These are phyloP conservation scores for Talaromyces pinophilus DNA, from an alignment of 2,329 filamentous ascomycete genomes.

Conservation along the genomic window DNA sequence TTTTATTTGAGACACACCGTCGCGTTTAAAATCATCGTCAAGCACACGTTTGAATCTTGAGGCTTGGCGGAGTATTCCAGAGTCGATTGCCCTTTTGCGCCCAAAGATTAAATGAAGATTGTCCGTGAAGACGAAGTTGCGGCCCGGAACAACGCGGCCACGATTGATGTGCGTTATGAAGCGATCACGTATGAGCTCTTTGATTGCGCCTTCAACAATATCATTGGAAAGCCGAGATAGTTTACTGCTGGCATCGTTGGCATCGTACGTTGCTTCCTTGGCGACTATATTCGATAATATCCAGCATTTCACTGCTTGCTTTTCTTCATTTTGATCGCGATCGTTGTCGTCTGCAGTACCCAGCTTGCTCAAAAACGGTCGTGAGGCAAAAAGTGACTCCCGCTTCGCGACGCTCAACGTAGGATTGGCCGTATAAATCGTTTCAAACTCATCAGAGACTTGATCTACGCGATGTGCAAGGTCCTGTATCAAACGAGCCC, in stretches of 20 bases:
- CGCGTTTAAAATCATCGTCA: slow-evolving; percentile 40
- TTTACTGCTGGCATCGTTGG: slow-evolving; percentile 39
- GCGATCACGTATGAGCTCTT: slow-evolving; percentile 43
- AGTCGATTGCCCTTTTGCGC: slow-evolving; percentile 44
- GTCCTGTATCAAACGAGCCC: slow-evolving; percentile 43
- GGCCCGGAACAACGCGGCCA: slow-evolving; percentile 43
- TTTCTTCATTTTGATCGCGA: slow-evolving; percentile 26
- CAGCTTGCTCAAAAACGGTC: slow-evolving; percentile 28
- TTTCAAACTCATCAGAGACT: slow-evolving; percentile 33
- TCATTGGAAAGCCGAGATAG: slow-evolving; percentile 36
- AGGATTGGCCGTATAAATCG: slow-evolving; percentile 38
- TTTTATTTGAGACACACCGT: slow-evolving; percentile 35
- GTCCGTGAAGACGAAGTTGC: slow-evolving; percentile 49
- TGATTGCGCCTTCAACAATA: slow-evolving; percentile 43
- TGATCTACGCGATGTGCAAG: slow-evolving; percentile 45
- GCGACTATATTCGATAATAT: slow-evolving; percentile 51
- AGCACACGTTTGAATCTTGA: slow-evolving; percentile 46
- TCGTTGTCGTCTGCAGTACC: slow-evolving; percentile 21
- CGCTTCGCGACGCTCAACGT: slow-evolving; percentile 38
- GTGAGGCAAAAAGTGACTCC: slow-evolving; percentile 26
- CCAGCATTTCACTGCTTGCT: slow-evolving; percentile 50
- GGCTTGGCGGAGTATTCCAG: slow-evolving; percentile 44
- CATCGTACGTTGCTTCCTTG: slow-evolving; percentile 44
- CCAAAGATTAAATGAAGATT: slow-evolving; percentile 43
- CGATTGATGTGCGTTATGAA: slow-evolving; percentile 43